Base-by-base conservation (phyloP, 768 basidiomycete genomes). In the Naganishia vishniacii region DNA sequence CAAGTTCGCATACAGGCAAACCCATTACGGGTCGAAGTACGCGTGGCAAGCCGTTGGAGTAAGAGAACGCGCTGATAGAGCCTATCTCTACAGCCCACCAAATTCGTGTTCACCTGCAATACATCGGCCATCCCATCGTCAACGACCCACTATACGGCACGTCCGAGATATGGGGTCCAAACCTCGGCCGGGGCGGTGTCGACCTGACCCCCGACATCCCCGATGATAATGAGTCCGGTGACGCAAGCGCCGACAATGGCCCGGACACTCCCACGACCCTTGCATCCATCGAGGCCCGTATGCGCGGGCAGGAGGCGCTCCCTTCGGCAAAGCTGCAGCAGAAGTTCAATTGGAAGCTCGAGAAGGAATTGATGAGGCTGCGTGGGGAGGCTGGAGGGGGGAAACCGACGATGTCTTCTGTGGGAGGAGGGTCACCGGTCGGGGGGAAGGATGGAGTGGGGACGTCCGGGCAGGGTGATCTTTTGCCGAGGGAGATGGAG, bases 61-160 rank as follows among this genome's bases (percentile, higher is more conserved):
- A 34, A 34, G 6, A 4, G 1, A 16, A 29, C n/a, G 48, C 12
- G 40, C 53, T 66, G 41, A 59, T 15, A 16, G n/a, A n/a, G 3
- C 12, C 47, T 12, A 6, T 26, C 42, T 34, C 68, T 20, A 31
- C 53, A 95, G 92, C 95, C 0, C 95, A 99, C 78, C 95, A 99
- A 77, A 89, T 98, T 64, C 84, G 95, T 53, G 94, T 99, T 3
- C 95, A 99, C 73, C 83, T 99, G 2, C 95, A 98, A 77, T 97
- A 83, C 77, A 84, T 99, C 62, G 95, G 94, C 0, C 80, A 89
- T 73, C 88, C 95, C 0, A 91, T 99, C 67, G 89, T 90, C 12
- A 98, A 99, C 73, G 95, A 98, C 69, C 89, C 92, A 1, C 83
- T 98, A 2, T 99, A 99, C 77, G 87, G 88, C 18, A 87, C 88